These are phyloP conservation scores for Globisporangium spinosum DNA, from an alignment of 352 stramenopile species.

Conservation along the genomic window DNA sequence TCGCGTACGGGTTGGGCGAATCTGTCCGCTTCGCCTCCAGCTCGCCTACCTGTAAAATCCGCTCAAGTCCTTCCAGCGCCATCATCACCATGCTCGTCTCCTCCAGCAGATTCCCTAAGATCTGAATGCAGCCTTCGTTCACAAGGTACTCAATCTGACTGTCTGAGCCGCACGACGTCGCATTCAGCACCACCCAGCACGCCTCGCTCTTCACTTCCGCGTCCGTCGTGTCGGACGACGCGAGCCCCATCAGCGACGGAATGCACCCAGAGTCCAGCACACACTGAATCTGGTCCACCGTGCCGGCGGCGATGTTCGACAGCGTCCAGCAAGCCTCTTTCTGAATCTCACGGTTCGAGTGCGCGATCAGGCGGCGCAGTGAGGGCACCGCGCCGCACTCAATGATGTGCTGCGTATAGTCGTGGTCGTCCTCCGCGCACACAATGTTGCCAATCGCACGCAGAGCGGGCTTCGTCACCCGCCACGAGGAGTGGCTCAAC, in stretches of 20 bases:
- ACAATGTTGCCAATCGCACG: constrained; percentile 99
- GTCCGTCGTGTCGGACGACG: constrained; percentile 90
- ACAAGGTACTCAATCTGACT: constrained; percentile 91
- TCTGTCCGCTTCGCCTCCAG: constrained; percentile 83
- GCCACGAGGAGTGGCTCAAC: constrained; percentile 90
- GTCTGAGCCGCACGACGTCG: constrained; percentile 96
- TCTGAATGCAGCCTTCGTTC: constrained; percentile 86
- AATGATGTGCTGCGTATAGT: constrained; percentile 94
- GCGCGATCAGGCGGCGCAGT: constrained; percentile 91
- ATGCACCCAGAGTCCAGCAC: constrained; percentile 96
- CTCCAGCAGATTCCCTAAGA: constrained; percentile 90
- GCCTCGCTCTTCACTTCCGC: constrained; percentile 97
- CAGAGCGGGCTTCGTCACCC: constrained; percentile 95
- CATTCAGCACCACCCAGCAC: constrained; percentile 98
- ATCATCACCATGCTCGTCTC: constrained; percentile 99
- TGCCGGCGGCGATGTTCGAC: constrained; percentile 97
- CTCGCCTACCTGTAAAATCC: constrained; percentile 95
- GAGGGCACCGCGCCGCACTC: constrained; percentile 94
- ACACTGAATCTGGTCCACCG: constrained; percentile 96
- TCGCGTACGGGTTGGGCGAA: constrained; percentile 86
- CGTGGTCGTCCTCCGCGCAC: constrained; percentile 94
- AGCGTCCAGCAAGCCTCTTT: constrained; percentile 97
- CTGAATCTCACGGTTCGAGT: constrained; percentile 97
- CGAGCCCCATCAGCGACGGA: constrained; percentile 91
- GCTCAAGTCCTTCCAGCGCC: constrained; percentile 96